These are phyloP conservation scores for Isoetes engelmannii DNA, from an alignment of 83 land plant genomes.

Conservation along the genomic window DNA sequence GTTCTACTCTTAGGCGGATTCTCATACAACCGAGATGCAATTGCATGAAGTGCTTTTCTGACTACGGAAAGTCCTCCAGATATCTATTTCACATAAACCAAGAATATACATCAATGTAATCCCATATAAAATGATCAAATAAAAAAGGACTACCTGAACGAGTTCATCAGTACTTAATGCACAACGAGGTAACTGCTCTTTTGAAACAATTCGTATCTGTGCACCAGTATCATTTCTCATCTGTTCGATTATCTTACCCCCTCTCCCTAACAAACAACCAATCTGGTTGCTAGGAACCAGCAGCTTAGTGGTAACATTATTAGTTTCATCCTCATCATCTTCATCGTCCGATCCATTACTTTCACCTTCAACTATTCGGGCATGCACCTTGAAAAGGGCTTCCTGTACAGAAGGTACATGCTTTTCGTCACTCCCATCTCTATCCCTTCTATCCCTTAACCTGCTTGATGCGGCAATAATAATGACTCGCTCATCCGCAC, in stretches of 20 bases:
- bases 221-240: constrained; percentile 52
- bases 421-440: constrained; percentile 15
- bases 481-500: constrained; percentile 75
- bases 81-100: constrained; percentile 36
- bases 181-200: constrained; percentile 45
- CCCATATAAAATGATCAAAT: not conserved
- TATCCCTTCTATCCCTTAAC: constrained; percentile 1
- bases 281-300: constrained; percentile 48
- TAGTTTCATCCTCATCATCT: constrained; percentile 33
- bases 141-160: constrained; percentile 33
- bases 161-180: constrained; percentile 45
- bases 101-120: not conserved
- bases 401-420: constrained; percentile 70
- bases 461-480: constrained; percentile 34
- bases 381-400: constrained; percentile 70
- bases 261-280: constrained; percentile 50
- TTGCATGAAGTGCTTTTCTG: constrained; percentile 54
- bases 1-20: constrained; percentile 64
- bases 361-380: constrained; percentile 39
- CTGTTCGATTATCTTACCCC: constrained; percentile 50
- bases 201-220: constrained; percentile 41
- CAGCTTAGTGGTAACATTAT: constrained; percentile 26
- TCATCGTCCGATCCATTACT: constrained; percentile 30
- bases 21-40: constrained; percentile 55
- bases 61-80: constrained; percentile 43